Percentiles rank a stretch among this genome's conserved stretches.
Conservation (phyloP, 352 stramenopile species). For the Globisporangium canariense region DNA sequence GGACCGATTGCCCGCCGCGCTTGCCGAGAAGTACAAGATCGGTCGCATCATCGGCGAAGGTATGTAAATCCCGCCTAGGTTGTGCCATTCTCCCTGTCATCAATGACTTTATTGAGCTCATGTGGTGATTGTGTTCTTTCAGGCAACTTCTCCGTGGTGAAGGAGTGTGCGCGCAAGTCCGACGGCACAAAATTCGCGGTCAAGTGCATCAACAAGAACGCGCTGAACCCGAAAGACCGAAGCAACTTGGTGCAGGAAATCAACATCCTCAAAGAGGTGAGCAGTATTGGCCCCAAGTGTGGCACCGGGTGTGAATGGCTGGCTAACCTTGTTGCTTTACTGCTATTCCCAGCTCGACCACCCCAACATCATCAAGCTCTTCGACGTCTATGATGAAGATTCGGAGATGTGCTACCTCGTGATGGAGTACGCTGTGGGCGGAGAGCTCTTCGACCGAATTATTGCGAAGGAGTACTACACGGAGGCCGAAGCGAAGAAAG, state of each 20-base stretch:
- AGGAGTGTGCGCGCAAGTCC: constrained; percentile 54
- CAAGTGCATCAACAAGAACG: constrained; percentile 83
- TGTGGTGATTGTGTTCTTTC: background rate
- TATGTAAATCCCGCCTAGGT: constrained; percentile 1
- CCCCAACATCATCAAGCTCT: constrained; percentile 87
- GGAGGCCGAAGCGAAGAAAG: constrained; percentile 80
- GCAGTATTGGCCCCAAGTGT: background rate
- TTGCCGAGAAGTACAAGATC: constrained; percentile 80
- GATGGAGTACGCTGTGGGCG: constrained; percentile 86
- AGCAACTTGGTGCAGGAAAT: constrained; percentile 82
- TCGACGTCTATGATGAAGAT: constrained; percentile 81
- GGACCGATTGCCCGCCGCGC: constrained; percentile 46
- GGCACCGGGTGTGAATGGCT: background rate
- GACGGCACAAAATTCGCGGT: constrained; percentile 62
- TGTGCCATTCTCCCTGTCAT: background rate
- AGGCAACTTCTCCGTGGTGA: constrained; percentile 87
- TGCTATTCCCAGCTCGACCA: constrained; percentile 50
- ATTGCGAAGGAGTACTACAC: constrained; percentile 92
- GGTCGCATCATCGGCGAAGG: constrained; percentile 73
- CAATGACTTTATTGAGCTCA: background rate
- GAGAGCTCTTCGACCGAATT: constrained; percentile 93
- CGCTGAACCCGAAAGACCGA: constrained; percentile 76
- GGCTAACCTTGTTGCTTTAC: background rate
- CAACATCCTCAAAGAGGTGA: constrained; percentile 70
- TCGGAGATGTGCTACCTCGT: constrained; percentile 81